These are phyloP conservation scores for Aotearoamyces nothofagi DNA, from an alignment of 2,329 filamentous ascomycete genomes.

Conservation along the genomic window DNA sequence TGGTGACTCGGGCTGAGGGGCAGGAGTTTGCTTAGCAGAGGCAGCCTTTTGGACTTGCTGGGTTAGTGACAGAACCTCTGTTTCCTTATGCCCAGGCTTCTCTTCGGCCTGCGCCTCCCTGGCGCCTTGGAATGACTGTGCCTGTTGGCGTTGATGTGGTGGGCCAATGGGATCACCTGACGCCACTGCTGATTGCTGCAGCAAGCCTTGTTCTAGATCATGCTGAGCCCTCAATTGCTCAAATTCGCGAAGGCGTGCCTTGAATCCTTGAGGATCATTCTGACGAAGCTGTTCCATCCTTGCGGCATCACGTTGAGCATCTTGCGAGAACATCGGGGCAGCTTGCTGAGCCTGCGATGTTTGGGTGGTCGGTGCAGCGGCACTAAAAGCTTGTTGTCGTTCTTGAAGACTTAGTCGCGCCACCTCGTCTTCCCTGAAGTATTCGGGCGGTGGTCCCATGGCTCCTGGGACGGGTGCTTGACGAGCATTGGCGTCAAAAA, in stretches of 20 bases:
- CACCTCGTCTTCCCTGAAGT: slow-evolving; percentile 59
- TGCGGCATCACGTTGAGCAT: slow-evolving; percentile 33
- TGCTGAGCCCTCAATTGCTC: slow-evolving; percentile 61
- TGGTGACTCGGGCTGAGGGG: slow-evolving; percentile 29
- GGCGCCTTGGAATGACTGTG: slow-evolving; percentile 6
- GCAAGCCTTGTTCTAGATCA: slow-evolving; percentile 32
- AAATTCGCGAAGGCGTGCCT: slow-evolving; percentile 62
- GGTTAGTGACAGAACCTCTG: slow-evolving; percentile 53
- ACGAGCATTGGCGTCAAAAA: slow-evolving; percentile 46
- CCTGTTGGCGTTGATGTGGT: slow-evolving; percentile 10
- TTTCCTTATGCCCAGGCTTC: slow-evolving; percentile 12
- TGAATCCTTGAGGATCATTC: slow-evolving; percentile 45
- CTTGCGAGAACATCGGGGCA: slow-evolving; percentile 15
- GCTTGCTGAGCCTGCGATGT: slow-evolving; percentile 16
- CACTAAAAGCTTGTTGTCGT: slow-evolving; percentile 9
- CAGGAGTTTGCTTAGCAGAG: slow-evolving; percentile 40
- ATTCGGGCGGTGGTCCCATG: slow-evolving; percentile 31
- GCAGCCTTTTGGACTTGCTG: slow-evolving; percentile 72
- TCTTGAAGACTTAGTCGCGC: slow-evolving; percentile 44
- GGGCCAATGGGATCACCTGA: slow-evolving; percentile 15
- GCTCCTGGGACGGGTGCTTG: slow-evolving; percentile 24
- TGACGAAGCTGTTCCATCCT: slow-evolving; percentile 45
- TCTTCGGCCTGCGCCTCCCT: slow-evolving; percentile 6
- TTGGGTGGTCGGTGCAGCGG: slow-evolving; percentile 9
- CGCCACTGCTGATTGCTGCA: slow-evolving; percentile 17